phyloP scores from a whole-genome alignment of 768 basidiomycete genomes.

The Tubosaeta sp. region DNA sequence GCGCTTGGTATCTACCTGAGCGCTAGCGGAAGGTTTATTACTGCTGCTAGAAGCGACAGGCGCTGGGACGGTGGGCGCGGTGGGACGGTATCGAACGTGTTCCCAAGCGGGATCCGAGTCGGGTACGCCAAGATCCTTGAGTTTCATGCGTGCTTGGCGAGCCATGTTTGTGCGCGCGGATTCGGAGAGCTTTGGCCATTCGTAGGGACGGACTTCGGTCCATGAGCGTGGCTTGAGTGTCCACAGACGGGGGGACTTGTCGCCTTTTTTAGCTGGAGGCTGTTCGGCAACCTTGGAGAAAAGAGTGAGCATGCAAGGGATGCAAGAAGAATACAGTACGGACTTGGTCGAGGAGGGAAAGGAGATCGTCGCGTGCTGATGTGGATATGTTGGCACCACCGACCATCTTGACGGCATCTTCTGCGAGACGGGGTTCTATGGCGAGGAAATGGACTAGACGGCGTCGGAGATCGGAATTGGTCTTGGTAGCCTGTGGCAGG shows the following conservation, averaged over 20 bases:
- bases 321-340: conserved; percentile 2
- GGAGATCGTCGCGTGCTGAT: conserved; percentile 39
- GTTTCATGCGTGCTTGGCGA: conserved; percentile 45
- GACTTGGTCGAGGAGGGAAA: conserved; percentile 50
- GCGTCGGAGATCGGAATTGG: conserved; percentile 24
- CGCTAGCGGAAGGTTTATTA: conserved; percentile 19
- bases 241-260: conserved; percentile 43
- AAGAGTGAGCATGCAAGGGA: background rate
- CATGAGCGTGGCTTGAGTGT: conserved; percentile 54
- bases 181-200: conserved; percentile 50
- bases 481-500: conserved; percentile 18
- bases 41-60: conserved; percentile 16
- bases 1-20: conserved; percentile 40
- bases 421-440: conserved; percentile 42
- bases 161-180: conserved; percentile 47
- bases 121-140: conserved; percentile 50
- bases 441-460: conserved; percentile 51
- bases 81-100: conserved; percentile 39
- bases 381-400: conserved; percentile 37
- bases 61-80: conserved; percentile 10
- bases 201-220: conserved; percentile 68
- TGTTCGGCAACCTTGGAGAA: conserved; percentile 49
- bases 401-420: conserved; percentile 39
- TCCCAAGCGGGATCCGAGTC: conserved; percentile 62
- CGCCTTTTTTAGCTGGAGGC: conserved; percentile 30